Evolutionary conservation across 176 grass and related monocot genomes (phyloP).

Genomic region (Melocanna baccifera): DNA sequence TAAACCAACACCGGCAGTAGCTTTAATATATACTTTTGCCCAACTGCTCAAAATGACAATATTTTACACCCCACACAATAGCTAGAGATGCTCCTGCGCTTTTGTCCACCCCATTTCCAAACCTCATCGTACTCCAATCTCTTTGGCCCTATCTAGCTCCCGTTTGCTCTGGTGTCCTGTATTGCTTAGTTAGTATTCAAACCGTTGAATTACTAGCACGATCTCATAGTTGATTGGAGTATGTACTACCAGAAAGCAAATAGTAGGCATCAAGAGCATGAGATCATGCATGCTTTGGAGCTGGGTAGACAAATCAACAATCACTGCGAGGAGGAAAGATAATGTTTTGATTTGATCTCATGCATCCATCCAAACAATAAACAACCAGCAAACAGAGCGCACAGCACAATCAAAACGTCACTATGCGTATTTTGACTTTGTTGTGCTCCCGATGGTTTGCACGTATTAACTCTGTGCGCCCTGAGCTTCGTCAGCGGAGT

Average conservation of each 20-base stretch:
- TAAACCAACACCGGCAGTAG: slow-evolving; percentile 22
- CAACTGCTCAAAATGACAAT: background rate
- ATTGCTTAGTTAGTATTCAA: background rate
- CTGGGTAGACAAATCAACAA: slow-evolving; percentile 11
- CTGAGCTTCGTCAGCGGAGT: no score
- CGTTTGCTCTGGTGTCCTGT: background rate
- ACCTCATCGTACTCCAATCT: background rate
- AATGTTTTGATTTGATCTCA: slow-evolving; percentile 22
- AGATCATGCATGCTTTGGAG: slow-evolving; percentile 23
- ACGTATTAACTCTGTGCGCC: no score
- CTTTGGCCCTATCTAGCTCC: background rate
- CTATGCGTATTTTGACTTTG: no score
- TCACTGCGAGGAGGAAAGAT: background rate
- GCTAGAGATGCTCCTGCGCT: background rate
- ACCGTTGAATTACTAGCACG: background rate
- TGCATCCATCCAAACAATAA: background rate
- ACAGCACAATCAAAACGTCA: background rate
- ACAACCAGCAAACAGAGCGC: background rate
- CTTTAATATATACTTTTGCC: background rate
- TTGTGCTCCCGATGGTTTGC: no score
- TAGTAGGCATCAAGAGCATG: background rate
- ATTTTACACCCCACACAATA: background rate
- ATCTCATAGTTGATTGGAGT: background rate
- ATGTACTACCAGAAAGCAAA: no score
- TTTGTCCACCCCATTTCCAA: background rate